Percentiles rank a stretch among this genome's conserved stretches.
These are phyloP conservation scores for Leishmania gerbilli DNA, from an alignment of 208 protist species.

Conservation along the genomic window DNA sequence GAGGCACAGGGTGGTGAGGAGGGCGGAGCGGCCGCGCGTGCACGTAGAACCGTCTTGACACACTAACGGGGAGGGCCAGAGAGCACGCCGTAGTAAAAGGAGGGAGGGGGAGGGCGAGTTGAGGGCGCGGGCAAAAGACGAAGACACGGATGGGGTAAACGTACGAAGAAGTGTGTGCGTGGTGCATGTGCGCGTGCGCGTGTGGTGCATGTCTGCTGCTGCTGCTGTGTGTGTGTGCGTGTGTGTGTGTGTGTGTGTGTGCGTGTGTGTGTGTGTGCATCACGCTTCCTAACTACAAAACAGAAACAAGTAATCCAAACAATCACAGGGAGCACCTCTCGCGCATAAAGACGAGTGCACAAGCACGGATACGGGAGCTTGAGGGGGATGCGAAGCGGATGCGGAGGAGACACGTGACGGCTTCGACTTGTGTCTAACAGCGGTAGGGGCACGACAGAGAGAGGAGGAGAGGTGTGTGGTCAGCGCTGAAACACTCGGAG, in stretches of 20 bases:
- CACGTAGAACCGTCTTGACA: not conserved
- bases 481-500: not conserved
- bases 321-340: not conserved
- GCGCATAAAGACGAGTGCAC: not conserved
- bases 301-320: not conserved
- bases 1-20: not conserved
- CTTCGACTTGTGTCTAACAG: not conserved
- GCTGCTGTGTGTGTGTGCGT: not conserved
- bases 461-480: not conserved
- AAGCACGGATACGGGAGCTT: not conserved
- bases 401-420: not conserved
- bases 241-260: not conserved
- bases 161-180: not conserved
- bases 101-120: not conserved
- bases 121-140: not conserved
- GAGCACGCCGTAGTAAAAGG: not conserved
- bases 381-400: not conserved
- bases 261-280: not conserved
- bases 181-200: not conserved
- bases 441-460: not conserved
- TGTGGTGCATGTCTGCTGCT: too few species aligned
- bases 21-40: not conserved
- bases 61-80: not conserved
- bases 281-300: conserved; percentile 1
- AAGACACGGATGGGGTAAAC: not conserved